Evolutionary conservation across 1,284 basidiomycete genomes (phyloP).

Genomic region (Violaceomyces palustris): DNA sequence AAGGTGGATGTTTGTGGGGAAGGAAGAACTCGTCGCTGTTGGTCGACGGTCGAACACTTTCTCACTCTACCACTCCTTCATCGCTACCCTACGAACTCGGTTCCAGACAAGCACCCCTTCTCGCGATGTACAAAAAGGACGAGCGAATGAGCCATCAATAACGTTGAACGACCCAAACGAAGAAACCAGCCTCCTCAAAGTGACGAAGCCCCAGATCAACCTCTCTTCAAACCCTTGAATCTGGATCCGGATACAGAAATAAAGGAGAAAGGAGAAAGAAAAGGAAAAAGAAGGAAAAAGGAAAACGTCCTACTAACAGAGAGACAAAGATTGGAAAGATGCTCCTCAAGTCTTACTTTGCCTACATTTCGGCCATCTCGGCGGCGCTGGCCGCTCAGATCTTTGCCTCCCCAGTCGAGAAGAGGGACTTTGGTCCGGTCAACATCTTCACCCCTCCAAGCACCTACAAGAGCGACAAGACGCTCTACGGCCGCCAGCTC

Average conservation of each 20-base stretch:
- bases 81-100: background rate
- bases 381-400: slow-evolving; percentile 3
- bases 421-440: slow-evolving; percentile 15
- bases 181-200: background rate
- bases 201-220: background rate
- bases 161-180: background rate
- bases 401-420: slow-evolving; percentile 6
- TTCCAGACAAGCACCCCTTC: background rate
- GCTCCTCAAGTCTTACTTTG: slow-evolving; percentile 2
- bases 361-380: slow-evolving; percentile 2
- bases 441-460: slow-evolving; percentile 18
- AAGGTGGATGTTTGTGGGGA: too few species aligned
- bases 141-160: background rate
- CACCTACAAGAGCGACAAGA: slow-evolving; percentile 13
- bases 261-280: too few species aligned
- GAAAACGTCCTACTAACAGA: background rate
- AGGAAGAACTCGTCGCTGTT: slow-evolving; percentile 1
- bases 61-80: background rate
- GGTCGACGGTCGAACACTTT: background rate
- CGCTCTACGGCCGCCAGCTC: slow-evolving; percentile 16
- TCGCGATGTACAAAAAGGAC: background rate
- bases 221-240: too few species aligned
- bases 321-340: background rate
- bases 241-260: too few species aligned
- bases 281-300: background rate